Evolutionary conservation across 2,329 filamentous ascomycete genomes (phyloP), one percentile per base, ranked within the genome.

Genomic region (Nemania abortiva): DNA sequence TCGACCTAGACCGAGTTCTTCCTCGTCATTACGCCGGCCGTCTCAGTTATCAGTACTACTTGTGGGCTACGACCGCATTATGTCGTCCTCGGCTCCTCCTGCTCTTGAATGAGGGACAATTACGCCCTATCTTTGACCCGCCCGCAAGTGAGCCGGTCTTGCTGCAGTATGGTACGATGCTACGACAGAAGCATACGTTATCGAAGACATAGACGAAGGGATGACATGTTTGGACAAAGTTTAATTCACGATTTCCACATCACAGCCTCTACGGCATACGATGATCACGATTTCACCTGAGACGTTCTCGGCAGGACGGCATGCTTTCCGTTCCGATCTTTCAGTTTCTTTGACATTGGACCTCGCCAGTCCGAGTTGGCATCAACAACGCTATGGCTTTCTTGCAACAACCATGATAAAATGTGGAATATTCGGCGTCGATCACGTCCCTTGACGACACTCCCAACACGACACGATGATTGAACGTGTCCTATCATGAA

Each of bases 21-120:
- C 75, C 27, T 79, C 79, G 24, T 74, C 76, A 37, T 74, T 75
- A 69, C 80, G 78, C 70, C 80, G 79, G 67, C 84, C 84, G 24
- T 88, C 85, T 45, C 81, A 82, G 74, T 82, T 88, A 66, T 84
- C 85, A 53, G 79, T 83, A 70, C 81, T 87, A 72, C 81, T 88
- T 66, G 81, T 83, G 69, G 82, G 82, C 72, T 80, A 85, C 69
- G 79, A 82, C 74, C 80, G 80, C 67, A 77, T 80, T 71, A 78
- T 80, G 74, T 81, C 81, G 66, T 80, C 78, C 50, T 83, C 81
- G 53, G 79, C 81, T 66, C 79, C 81, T 54, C 69, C 77, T 65
- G 73, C 70, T 29, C 69, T 77, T 24, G 60, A 59, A 67, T 52
- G 56, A 73, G 68, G 59, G 54, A 60, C 64, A 20, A 29, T 49